phyloP scores from a whole-genome alignment of 371 early-diverging fungal species.

The Lichtheimia ornata region DNA sequence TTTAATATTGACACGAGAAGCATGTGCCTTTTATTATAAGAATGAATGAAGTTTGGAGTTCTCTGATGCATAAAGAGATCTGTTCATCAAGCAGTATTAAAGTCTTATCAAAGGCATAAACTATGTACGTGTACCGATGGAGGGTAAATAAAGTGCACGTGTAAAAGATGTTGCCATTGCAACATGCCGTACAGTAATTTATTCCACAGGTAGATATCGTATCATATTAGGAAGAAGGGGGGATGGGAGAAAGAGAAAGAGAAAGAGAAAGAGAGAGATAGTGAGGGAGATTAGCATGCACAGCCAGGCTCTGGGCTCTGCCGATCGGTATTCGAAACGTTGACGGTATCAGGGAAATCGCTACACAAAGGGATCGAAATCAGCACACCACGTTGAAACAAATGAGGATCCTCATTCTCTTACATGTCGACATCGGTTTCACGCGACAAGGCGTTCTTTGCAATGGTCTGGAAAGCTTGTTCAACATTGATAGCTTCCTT shows the following conservation, averaged over 20 bases:
- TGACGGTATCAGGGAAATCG: slow-evolving; percentile 93
- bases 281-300: slow-evolving; percentile 32
- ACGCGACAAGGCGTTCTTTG: slow-evolving; percentile 90
- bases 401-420: neutral
- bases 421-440: slow-evolving; percentile 90
- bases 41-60: no score
- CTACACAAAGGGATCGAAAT: slow-evolving; percentile 38
- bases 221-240: neutral
- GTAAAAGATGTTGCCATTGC: neutral
- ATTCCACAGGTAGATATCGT: no score
- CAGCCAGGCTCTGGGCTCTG: slow-evolving; percentile 60
- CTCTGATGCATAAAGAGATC: no score
- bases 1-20: no score
- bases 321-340: slow-evolving; percentile 76
- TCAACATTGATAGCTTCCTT: slow-evolving; percentile 98
- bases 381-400: neutral
- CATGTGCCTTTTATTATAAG: no score
- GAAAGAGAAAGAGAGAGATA: neutral
- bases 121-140: neutral
- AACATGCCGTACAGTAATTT: no score
- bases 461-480: slow-evolving; percentile 93
- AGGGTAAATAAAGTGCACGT: neutral
- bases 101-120: no score
- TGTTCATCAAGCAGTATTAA: no score
- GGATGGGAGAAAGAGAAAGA: neutral